Evolutionary conservation across 306 rosid species (phyloP).

Genomic region (Quercus variabilis): DNA sequence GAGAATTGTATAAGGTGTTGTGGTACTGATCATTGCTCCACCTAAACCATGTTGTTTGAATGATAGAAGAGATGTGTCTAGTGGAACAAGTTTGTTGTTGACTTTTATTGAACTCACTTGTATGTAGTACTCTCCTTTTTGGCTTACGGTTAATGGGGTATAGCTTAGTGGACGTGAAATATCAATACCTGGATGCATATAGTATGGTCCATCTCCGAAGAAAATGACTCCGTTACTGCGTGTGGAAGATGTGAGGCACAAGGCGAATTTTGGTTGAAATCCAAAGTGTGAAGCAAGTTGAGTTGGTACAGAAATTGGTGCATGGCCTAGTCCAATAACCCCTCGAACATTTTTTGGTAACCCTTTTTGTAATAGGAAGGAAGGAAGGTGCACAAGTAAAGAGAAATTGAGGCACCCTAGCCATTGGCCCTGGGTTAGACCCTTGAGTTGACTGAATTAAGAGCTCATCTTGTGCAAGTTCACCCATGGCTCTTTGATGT

Average conservation of each 20-base stretch:
- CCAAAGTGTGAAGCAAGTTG: constrained; percentile 53
- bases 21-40: constrained; percentile 39
- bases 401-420: constrained; percentile 37
- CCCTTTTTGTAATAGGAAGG: constrained; percentile 27
- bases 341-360: constrained; percentile 44
- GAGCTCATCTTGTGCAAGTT: constrained; percentile 49
- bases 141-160: constrained; percentile 37
- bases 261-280: constrained; percentile 32
- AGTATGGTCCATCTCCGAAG: constrained; percentile 37
- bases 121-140: constrained; percentile 41
- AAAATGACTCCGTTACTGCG: constrained; percentile 25
- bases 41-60: not conserved
- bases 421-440: constrained; percentile 21
- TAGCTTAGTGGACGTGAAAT: constrained; percentile 24
- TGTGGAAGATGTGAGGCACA: constrained; percentile 36
- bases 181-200: not conserved
- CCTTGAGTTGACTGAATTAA: constrained; percentile 23
- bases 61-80: not conserved
- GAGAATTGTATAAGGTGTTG: constrained; percentile 38
- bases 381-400: constrained; percentile 54
- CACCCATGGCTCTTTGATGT: constrained; percentile 27
- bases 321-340: constrained; percentile 38
- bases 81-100: constrained; percentile 26
- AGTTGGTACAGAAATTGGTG: constrained; percentile 33
- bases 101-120: constrained; percentile 29